These are phyloP conservation scores for Onygena corvina DNA, from an alignment of 2,329 filamentous ascomycete genomes.

Conservation along the genomic window DNA sequence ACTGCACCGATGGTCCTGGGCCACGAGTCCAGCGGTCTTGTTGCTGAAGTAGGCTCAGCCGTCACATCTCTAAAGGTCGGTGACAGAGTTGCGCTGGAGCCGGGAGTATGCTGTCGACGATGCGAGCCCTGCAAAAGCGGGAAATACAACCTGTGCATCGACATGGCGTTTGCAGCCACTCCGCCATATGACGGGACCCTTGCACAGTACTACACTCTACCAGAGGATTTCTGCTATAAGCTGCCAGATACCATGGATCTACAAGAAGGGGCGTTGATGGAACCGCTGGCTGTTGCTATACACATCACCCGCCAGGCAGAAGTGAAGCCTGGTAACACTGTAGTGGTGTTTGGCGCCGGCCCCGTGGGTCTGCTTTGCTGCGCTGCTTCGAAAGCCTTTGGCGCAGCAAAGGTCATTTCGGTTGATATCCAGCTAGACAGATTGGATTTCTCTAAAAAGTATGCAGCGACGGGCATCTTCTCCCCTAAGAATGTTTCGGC, in stretches of 20 bases:
- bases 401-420: slow-evolving; percentile 70
- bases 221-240: slow-evolving; percentile 87
- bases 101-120: slow-evolving; percentile 52
- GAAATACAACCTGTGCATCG: slow-evolving; percentile 63
- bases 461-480: slow-evolving; percentile 43
- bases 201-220: slow-evolving; percentile 70
- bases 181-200: slow-evolving; percentile 88
- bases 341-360: slow-evolving; percentile 76
- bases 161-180: slow-evolving; percentile 86
- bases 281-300: slow-evolving; percentile 76
- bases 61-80: slow-evolving; percentile 51
- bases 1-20: slow-evolving; percentile 45
- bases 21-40: slow-evolving; percentile 61
- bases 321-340: slow-evolving; percentile 60
- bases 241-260: slow-evolving; percentile 64
- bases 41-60: slow-evolving; percentile 55
- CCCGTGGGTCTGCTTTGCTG: slow-evolving; percentile 80
- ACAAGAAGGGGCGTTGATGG: slow-evolving; percentile 80
- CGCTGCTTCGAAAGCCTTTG: slow-evolving; percentile 71
- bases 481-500: slow-evolving; percentile 53
- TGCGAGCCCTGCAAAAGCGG: slow-evolving; percentile 54
- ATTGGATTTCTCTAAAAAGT: slow-evolving; percentile 62
- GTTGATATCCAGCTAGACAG: slow-evolving; percentile 76
- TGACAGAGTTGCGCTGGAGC: slow-evolving; percentile 56
- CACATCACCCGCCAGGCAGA: slow-evolving; percentile 67